Percentiles rank a stretch among this genome's conserved stretches.
phyloP scores from a whole-genome alignment of 306 rosid genomes.

The Luffa aegyptiaca region DNA sequence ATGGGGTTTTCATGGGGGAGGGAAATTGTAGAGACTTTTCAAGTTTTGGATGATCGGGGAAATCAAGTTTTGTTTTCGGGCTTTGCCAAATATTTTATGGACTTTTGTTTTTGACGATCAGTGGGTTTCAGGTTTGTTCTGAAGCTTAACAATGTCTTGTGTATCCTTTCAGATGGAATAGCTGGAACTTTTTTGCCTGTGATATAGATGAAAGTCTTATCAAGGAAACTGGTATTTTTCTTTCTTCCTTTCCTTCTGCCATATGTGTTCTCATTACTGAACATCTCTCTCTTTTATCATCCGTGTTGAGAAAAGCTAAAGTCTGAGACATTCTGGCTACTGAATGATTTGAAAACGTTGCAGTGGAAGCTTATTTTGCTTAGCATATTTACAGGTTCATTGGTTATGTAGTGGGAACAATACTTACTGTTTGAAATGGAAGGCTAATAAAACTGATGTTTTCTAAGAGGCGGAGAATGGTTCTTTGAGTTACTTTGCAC shows the following conservation, averaged over 20 bases:
- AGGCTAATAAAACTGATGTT: not conserved
- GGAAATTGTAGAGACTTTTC: not conserved
- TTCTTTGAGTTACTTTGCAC: not conserved
- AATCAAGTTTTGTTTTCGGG: not conserved
- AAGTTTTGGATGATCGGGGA: not conserved
- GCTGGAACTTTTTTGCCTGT: constrained; percentile 99
- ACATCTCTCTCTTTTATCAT: not conserved
- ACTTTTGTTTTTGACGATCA: not conserved
- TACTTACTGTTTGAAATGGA: not conserved
- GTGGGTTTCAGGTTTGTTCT: not conserved
- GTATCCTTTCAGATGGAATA: constrained; percentile 64
- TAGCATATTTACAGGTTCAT: not conserved
- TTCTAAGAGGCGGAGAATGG: not conserved
- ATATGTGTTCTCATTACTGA: not conserved
- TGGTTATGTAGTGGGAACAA: not conserved
- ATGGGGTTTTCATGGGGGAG: not conserved
- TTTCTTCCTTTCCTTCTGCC: not conserved
- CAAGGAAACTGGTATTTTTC: constrained; percentile 67
- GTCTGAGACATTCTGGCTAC: not conserved
- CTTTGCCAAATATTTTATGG: not conserved
- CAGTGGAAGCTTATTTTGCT: not conserved
- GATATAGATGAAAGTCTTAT: constrained; percentile 71
- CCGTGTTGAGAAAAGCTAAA: not conserved
- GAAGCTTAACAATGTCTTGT: not conserved
- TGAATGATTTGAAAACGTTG: not conserved